phyloP scores from a whole-genome alignment of 768 basidiomycete genomes.

The Russula sp. region DNA sequence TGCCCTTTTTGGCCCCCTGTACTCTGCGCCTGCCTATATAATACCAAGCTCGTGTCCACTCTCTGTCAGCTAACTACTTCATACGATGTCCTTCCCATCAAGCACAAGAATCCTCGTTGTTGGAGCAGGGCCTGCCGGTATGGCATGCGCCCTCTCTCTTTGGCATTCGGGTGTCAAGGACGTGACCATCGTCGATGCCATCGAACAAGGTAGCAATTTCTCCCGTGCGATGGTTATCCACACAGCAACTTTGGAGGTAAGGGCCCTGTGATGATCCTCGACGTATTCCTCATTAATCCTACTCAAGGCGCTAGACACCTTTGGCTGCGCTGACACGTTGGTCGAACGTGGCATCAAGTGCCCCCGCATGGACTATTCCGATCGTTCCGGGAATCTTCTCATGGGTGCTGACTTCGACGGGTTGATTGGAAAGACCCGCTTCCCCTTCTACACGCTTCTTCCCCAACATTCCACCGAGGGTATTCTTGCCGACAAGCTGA shows the following conservation, averaged over 20 bases:
- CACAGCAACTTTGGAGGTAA: conserved; percentile 48
- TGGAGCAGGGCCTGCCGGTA: conserved; percentile 46
- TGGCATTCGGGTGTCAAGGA: conserved; percentile 38
- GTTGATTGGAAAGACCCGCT: conserved; percentile 38
- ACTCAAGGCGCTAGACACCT: conserved; percentile 40
- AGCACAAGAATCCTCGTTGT: conserved; percentile 43
- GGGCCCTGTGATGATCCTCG: background rate
- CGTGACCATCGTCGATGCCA: conserved; percentile 41
- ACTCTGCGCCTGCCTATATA: background rate
- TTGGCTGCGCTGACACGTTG: conserved; percentile 39
- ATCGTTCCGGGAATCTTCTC: conserved; percentile 29
- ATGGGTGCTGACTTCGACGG: conserved; percentile 30
- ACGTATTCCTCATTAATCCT: conserved; percentile 32
- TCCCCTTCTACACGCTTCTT: conserved; percentile 38
- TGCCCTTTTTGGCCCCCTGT: background rate
- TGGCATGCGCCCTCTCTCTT: conserved; percentile 43
- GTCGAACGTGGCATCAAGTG: conserved; percentile 35
- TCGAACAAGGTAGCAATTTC: conserved; percentile 30
- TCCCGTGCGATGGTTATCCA: conserved; percentile 46
- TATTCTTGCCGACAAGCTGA: conserved; percentile 34
- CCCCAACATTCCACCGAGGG: conserved; percentile 43
- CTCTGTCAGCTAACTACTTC: background rate
- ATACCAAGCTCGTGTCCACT: background rate
- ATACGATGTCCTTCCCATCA: conserved; percentile 30
- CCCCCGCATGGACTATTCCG: conserved; percentile 27